Evolutionary conservation across 352 stramenopile species (phyloP), one percentile per base, ranked within the genome.

Genomic region (Phytophthora chlamydospora): DNA sequence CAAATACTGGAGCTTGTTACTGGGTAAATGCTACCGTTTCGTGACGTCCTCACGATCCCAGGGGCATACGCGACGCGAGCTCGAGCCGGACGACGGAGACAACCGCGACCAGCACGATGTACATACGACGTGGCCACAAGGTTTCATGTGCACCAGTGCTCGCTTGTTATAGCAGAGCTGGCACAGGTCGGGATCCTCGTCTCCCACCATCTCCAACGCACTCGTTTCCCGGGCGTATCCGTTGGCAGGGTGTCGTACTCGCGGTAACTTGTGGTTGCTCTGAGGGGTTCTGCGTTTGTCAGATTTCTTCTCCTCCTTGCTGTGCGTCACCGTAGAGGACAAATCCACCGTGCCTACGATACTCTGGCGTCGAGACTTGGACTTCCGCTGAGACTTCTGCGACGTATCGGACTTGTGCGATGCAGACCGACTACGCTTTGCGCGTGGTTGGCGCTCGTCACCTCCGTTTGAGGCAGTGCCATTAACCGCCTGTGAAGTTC

Each of bases 31-130:
- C 46, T 69, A 71, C 42, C 51, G 47, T 65, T 79, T 76, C 16
- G 70, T 73, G 24, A 86, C 81, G 8, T 65, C 27, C 31, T 86
- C 75, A 16, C 81, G 77, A 71, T 90, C 81, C 81, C 81, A 89
- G 8, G 81, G 81, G 66, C 81, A 90, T 50, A 78, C 48, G 13
- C 68, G 66, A 35, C 46, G 35, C 11, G 16, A 57, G 19, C 19
- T n/a, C 43, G 45, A 8, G 13, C 8, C 77, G 51, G 73, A 71
- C 60, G 68, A 68, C 75, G 45, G 52, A 58, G n/a, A 44, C 46
- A 90, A 67, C 27, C 77, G 75, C 4, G 39, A 50, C 81, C 81
- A 89, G 55, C 78, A 90, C 13, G 56, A 65, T 0, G 11, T 36
- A 48, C 81, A 90, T 3, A 90, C 76, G 0, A 49, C 51, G 38